Base-by-base conservation (phyloP, 768 basidiomycete species). In the Mycena galericulata region DNA sequence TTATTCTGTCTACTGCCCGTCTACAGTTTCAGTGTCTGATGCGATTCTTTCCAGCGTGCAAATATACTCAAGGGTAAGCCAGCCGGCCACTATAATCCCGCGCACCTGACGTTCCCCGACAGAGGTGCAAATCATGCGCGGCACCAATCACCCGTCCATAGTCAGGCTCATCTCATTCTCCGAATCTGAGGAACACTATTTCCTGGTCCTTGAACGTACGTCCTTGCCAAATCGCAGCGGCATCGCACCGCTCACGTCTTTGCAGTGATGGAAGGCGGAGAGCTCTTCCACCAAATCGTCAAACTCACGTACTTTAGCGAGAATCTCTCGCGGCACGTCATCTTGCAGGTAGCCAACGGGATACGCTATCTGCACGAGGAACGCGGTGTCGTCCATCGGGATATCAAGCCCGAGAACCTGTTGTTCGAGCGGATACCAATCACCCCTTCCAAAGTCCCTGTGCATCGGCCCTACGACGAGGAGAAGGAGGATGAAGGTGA, bases 91-190 rank as follows among this genome's bases (percentile, higher is more conserved):
- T 32, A 56, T 24, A 58, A 50, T 29, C 54, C 51, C 26, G 41
- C 34, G 40, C 38, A 40, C 32, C 57, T 71, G 47, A 65, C 40
- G 55, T 62, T n/a, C n/a, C 17, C 38, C 61, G 65, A 8, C 77
- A 95, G 98, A 99, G 90, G 98, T 99, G 15, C 96, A 98, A 81
- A 99, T 99, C 76, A 99, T 99, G 97, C 93, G 97, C 38, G 94
- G 95, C 18, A 93, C 89, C 58, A 90, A 92, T 69, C 96, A 99
- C 75, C 92, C 95, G n/a, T 88, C 92, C 29, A 92, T 99, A 75
- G 92, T 99, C 75, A 96, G 96, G 79, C 90, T 99, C 20, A 82
- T 91, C 45, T 92, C 92, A 50, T 99, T 99, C 78, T 95, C 90
- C 68, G 98, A 99, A 80, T 96, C 95, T 14, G 83, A 85, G 26